Conservation (phyloP, 768 basidiomycete genomes). For the Leccinum boreale region DNA sequence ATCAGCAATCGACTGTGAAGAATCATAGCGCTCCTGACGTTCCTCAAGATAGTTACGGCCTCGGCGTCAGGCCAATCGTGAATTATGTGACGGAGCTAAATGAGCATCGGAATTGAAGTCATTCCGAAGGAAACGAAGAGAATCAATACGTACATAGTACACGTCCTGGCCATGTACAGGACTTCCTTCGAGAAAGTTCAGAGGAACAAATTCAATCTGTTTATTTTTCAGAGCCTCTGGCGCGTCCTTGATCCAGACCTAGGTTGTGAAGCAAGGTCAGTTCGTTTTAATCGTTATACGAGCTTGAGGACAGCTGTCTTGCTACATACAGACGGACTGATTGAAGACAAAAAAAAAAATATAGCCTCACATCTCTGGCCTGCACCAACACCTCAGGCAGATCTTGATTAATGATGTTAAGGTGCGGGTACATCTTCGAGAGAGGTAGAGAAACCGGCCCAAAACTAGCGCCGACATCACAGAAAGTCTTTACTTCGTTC, state of each 20-base stretch:
- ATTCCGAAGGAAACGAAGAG: neutral
- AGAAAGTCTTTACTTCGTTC: conserved; percentile 23
- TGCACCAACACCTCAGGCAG: conserved; percentile 24
- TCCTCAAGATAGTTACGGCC: conserved; percentile 28
- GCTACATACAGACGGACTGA: neutral
- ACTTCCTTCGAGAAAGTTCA: neutral
- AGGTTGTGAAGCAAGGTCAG: neutral
- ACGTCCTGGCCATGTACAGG: neutral
- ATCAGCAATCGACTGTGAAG: conserved; percentile 32
- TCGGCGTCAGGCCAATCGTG: conserved; percentile 38
- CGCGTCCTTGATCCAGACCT: neutral
- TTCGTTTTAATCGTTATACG: neutral
- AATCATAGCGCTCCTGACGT: conserved; percentile 27
- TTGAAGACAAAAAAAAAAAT: neutral
- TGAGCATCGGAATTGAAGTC: neutral
- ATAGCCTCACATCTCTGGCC: conserved; percentile 17
- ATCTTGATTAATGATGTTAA: conserved; percentile 28
- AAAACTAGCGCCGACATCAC: conserved; percentile 29
- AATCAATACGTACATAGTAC: neutral
- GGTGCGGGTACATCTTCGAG: conserved; percentile 23
- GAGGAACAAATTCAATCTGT: neutral
- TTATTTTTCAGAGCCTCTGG: neutral
- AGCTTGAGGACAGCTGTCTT: neutral
- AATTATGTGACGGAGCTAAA: conserved; percentile 27
- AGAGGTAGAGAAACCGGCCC: conserved; percentile 28